Evolutionary conservation across 208 protist genomes (phyloP).

Genomic region (Leishmania arabica): DNA sequence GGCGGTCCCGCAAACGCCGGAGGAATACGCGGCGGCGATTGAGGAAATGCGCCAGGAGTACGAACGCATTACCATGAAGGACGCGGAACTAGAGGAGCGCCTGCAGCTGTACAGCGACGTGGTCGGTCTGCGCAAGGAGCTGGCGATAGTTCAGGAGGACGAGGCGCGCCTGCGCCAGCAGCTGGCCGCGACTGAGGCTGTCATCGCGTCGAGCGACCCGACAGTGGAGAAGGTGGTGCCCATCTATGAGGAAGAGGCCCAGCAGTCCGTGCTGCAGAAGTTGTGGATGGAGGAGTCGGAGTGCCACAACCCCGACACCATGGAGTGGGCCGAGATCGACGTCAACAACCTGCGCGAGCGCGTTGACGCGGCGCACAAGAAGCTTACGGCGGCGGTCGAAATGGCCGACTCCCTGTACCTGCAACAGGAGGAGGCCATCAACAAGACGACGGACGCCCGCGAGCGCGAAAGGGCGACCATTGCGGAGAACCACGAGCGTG

Average conservation of each 20-base stretch:
- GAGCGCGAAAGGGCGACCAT: conserved; percentile 65
- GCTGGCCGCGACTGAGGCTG: conserved; percentile 32
- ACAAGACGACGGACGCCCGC: conserved; percentile 70
- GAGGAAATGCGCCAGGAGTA: conserved; percentile 20
- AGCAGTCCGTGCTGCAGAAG: conserved; percentile 57
- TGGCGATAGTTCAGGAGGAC: conserved; percentile 61
- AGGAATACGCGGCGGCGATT: conserved; percentile 19
- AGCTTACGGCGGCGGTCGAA: conserved; percentile 33
- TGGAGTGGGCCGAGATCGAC: conserved; percentile 53
- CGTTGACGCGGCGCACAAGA: conserved; percentile 36
- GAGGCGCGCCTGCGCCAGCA: conserved; percentile 53
- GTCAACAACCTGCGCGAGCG: conserved; percentile 49
- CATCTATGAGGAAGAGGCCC: conserved; percentile 67
- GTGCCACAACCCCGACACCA: conserved; percentile 49
- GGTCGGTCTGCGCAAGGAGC: conserved; percentile 65
- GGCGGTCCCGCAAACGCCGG: not conserved
- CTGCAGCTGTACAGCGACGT: conserved; percentile 79
- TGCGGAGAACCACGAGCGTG: conserved; percentile 51
- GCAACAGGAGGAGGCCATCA: conserved; percentile 65
- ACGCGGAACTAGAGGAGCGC: conserved; percentile 42
- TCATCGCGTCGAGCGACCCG: conserved; percentile 41
- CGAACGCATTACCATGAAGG: conserved; percentile 6
- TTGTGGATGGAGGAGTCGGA: conserved; percentile 54
- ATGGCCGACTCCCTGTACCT: conserved; percentile 48
- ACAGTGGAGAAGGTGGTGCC: conserved; percentile 47